Conservation (phyloP, 2,329 filamentous ascomycete genomes). For the Zarea fungicola region DNA sequence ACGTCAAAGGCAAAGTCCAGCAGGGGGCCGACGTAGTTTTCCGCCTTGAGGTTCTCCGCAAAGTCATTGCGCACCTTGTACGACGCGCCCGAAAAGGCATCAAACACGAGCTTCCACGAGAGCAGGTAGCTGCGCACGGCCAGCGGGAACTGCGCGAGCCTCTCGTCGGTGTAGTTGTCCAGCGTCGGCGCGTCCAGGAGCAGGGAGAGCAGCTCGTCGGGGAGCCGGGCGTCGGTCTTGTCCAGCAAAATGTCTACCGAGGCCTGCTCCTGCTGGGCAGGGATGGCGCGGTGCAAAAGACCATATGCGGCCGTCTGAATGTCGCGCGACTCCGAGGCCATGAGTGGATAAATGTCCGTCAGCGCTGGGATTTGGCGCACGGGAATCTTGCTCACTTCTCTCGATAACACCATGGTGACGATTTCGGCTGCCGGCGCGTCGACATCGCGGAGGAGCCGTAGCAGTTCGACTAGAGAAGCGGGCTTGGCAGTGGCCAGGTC, state of each 20-base stretch:
- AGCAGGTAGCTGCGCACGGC: conserved; percentile 74
- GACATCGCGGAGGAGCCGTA: conserved; percentile 46
- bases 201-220: conserved; percentile 79
- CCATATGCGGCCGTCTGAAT: conserved; percentile 78
- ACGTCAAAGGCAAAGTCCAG: conserved; percentile 80
- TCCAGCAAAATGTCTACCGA: conserved; percentile 73
- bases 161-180: conserved; percentile 59
- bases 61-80: conserved; percentile 81
- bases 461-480: conserved; percentile 54
- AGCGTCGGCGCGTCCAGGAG: conserved; percentile 72
- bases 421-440: conserved; percentile 64
- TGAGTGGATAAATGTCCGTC: conserved; percentile 65
- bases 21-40: conserved; percentile 61
- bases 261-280: conserved; percentile 70
- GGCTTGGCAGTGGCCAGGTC: conserved; percentile 53
- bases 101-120: conserved; percentile 86
- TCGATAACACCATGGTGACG: conserved; percentile 67
- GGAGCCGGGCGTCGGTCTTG: conserved; percentile 66
- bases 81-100: conserved; percentile 72
- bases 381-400: conserved; percentile 61
- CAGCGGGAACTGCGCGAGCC: conserved; percentile 63
- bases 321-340: conserved; percentile 68
- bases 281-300: conserved; percentile 75
- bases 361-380: conserved; percentile 57
- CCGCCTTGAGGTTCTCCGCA: conserved; percentile 69